phyloP scores from a whole-genome alignment of 163 green algal species.

The Chlorella variabilis region DNA sequence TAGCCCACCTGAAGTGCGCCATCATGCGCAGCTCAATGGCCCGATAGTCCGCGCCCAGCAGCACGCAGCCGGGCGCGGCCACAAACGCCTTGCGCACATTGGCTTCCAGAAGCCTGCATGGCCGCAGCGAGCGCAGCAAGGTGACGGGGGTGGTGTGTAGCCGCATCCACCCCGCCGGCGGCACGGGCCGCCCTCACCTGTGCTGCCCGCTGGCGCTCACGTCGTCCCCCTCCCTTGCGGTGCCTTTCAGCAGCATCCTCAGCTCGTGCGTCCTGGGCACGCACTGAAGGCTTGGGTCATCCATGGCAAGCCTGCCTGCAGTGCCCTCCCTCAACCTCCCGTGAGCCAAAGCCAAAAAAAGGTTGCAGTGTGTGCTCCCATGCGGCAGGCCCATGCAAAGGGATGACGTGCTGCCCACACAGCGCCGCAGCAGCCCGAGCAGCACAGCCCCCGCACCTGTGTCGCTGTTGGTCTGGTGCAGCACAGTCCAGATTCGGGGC shows the following conservation, averaged over 20 bases:
- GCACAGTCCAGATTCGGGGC: neutral
- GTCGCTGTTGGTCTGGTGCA: conserved; percentile 18
- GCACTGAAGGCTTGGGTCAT: conserved; percentile 83
- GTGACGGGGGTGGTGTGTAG: too few relatives aligned
- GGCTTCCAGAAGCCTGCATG: neutral
- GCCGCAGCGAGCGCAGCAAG: too few relatives aligned
- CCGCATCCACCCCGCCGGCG: too few relatives aligned
- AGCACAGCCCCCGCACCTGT: neutral
- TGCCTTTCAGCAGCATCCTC: too few relatives aligned
- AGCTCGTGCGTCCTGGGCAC: conserved; percentile 48
- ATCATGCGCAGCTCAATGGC: conserved; percentile 68
- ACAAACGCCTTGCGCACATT: neutral
- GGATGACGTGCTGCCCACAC: too few relatives aligned
- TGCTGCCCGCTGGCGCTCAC: too few relatives aligned
- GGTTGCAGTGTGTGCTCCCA: conserved; percentile 58
- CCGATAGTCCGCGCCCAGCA: conserved; percentile 39
- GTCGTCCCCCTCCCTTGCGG: too few relatives aligned
- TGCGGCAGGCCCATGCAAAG: too few relatives aligned
- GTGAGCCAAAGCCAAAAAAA: too few relatives aligned
- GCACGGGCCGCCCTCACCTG: too few relatives aligned
- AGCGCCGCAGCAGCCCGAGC: too few relatives aligned
- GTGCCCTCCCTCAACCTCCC: too few relatives aligned
- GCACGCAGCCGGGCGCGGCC: conserved; percentile 1
- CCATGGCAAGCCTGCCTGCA: conserved; percentile 83
- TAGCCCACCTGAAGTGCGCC: conserved; percentile 79